phyloP scores from a whole-genome alignment of 2,329 filamentous ascomycete species.

The Colletotrichum echinochloae region DNA sequence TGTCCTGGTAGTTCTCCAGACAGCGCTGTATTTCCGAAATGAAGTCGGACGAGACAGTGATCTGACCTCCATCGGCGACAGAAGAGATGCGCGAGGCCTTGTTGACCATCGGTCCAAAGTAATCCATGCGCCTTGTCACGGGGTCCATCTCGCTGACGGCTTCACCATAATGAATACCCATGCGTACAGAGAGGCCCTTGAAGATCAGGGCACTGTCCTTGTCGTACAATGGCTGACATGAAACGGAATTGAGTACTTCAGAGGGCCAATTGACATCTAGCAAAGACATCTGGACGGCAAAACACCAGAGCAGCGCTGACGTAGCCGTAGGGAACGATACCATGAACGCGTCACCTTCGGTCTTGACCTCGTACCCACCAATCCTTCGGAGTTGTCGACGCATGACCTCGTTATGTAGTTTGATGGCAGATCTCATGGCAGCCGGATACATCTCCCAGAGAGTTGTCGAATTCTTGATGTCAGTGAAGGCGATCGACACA shows the following conservation, averaged over 20 bases:
- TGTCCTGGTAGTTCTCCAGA: constrained; percentile 88
- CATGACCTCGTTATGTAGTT: constrained; percentile 97
- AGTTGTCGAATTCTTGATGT: constrained; percentile 98
- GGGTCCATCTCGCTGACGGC: constrained; percentile 96
- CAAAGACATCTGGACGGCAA: constrained; percentile 89
- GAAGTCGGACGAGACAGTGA: constrained; percentile 96
- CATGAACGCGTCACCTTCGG: constrained; percentile 99
- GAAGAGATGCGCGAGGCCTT: constrained; percentile 93
- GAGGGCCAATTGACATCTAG: constrained; percentile 93
- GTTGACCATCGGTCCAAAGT: constrained; percentile 99
- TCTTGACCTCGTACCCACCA: constrained; percentile 98
- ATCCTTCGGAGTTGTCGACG: constrained; percentile 91
- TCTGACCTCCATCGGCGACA: constrained; percentile 95
- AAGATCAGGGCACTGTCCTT: constrained; percentile 91
- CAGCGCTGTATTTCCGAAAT: constrained; percentile 95
- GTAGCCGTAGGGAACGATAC: constrained; percentile 98
- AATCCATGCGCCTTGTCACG: constrained; percentile 98
- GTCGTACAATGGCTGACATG: constrained; percentile 85
- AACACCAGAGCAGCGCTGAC: constrained; percentile 94
- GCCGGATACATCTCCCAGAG: constrained; percentile 96
- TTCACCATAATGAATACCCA: constrained; percentile 96
- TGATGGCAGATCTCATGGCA: constrained; percentile 96
- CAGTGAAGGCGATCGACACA: constrained; percentile 94
- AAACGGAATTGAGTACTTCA: constrained; percentile 88
- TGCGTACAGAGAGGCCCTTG: constrained; percentile 91